phyloP scores from a whole-genome alignment of 768 basidiomycete genomes.

The Ramaria rubella region DNA sequence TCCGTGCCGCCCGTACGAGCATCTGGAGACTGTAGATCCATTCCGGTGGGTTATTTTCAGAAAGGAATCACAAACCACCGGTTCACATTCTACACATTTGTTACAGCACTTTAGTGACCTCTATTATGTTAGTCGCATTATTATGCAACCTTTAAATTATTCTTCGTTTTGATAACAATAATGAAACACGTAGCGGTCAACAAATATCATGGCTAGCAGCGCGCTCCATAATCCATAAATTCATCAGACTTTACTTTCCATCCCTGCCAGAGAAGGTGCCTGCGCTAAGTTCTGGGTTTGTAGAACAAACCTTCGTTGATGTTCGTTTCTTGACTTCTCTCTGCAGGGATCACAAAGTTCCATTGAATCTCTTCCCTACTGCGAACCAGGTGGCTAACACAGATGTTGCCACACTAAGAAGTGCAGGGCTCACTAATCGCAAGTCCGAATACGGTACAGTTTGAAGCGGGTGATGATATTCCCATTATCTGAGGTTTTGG shows the following conservation, averaged over 20 bases:
- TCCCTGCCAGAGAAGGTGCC: conserved; percentile 61
- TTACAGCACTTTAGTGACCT: conserved; percentile 1
- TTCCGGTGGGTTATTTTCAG: conserved; percentile 48
- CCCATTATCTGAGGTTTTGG: neutral
- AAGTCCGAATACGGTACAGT: conserved; percentile 81
- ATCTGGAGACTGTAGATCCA: conserved; percentile 70
- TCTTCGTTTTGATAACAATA: neutral
- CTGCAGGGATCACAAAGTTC: conserved; percentile 4
- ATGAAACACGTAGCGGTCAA: conserved; percentile 44
- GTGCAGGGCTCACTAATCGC: conserved; percentile 73
- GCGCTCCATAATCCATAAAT: conserved; percentile 72
- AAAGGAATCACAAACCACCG: conserved; percentile 44
- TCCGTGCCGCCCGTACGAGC: conserved; percentile 71
- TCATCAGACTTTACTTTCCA: conserved; percentile 69
- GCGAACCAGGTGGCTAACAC: conserved; percentile 60
- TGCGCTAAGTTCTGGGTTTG: conserved; percentile 3
- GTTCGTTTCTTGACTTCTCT: neutral
- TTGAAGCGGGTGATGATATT: conserved; percentile 3
- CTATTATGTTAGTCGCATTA: conserved; percentile 1
- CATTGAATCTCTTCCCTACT: conserved; percentile 56
- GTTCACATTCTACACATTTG: conserved; percentile 50
- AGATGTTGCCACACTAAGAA: conserved; percentile 51
- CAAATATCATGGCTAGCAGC: conserved; percentile 88
- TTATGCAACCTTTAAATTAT: neutral
- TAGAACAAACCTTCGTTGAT: neutral